phyloP scores from a whole-genome alignment of 2,329 filamentous ascomycete genomes.

The Colletotrichum gloeosporioides region DNA sequence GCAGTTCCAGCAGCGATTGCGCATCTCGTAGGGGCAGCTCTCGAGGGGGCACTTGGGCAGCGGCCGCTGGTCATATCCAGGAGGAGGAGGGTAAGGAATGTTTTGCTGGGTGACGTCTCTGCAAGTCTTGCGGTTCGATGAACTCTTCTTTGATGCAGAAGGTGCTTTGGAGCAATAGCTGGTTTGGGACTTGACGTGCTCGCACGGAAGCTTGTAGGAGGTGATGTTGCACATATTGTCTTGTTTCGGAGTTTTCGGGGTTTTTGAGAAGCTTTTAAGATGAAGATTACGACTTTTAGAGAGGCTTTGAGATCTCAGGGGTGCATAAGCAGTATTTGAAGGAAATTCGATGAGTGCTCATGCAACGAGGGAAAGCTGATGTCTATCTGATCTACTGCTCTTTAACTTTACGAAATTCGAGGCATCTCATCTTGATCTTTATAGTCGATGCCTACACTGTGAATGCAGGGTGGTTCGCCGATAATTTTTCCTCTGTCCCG shows the following conservation, averaged over 20 bases:
- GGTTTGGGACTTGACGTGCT: constrained; percentile 52
- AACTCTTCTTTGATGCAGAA: constrained; percentile 26
- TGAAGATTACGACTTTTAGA: background rate
- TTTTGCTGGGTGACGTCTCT: constrained; percentile 46
- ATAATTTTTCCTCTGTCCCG: background rate
- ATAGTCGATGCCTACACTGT: background rate
- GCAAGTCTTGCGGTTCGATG: constrained; percentile 42
- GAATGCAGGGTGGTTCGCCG: background rate
- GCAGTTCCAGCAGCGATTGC: constrained; percentile 58
- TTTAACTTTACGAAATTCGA: background rate
- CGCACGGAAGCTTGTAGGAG: constrained; percentile 55
- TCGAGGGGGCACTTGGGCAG: constrained; percentile 50
- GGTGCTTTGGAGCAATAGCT: constrained; percentile 50
- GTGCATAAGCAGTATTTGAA: background rate
- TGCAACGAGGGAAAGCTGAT: background rate
- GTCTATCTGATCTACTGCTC: background rate
- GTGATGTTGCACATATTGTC: constrained; percentile 54
- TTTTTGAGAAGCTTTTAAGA: background rate
- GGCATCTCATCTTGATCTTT: background rate
- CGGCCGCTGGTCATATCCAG: constrained; percentile 39
- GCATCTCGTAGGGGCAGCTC: constrained; percentile 54
- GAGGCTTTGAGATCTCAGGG: background rate
- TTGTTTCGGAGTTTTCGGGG: background rate
- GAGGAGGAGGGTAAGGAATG: constrained; percentile 53
- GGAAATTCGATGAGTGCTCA: background rate